Base-by-base conservation (phyloP, 176 grass and related monocot species). In the Zea luxurians region DNA sequence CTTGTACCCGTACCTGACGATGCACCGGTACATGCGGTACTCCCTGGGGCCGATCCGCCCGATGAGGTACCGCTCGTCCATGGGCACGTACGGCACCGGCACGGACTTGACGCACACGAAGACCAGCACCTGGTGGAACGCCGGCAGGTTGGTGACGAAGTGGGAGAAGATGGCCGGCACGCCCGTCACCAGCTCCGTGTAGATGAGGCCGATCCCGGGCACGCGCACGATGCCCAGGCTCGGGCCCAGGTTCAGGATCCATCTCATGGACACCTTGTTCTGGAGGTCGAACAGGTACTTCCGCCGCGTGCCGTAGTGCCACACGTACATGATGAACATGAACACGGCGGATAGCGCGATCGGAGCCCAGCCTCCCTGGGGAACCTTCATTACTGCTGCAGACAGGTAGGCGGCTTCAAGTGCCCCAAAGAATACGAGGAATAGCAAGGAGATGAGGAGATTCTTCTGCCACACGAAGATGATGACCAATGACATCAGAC, bases 211-310 rank as follows among this genome's bases (percentile, higher is more conserved):
- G 7, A 93, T 91, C 66, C 91, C 91, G 0, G 91, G 91, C 17
- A 93, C 88, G 20, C 91, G 91, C 64, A 93, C 17, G 57, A 93
- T 88, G 21, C 91, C 91, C 5, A 93, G 88, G 76, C 85, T 93
- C 48, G 91, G 91, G 10, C 91, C 91, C 18, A 91, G 86, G 27
- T 77, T 84, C 8, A 93, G 83, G 68, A 93, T 91, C 88, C 86
- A 91, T 60, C 86, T 93, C 88, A 93, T 91, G 10, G 91, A 91
- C n/a, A 93, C 91, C 88, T 91, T 93, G 71, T 91, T 93, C 64
- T 93, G 85, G 64, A 93, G 53, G 50, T 93, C 91, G 64, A 88
- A 88, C 57, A 66, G 57, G 81, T 93, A 91, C 52, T 93, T 91
- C 7, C 72, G 78, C 36, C 71, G 71, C 2, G 88, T 88, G 43